Evolutionary conservation across 1,284 basidiomycete species (phyloP).

Genomic region (Caloboletus firmus): DNA sequence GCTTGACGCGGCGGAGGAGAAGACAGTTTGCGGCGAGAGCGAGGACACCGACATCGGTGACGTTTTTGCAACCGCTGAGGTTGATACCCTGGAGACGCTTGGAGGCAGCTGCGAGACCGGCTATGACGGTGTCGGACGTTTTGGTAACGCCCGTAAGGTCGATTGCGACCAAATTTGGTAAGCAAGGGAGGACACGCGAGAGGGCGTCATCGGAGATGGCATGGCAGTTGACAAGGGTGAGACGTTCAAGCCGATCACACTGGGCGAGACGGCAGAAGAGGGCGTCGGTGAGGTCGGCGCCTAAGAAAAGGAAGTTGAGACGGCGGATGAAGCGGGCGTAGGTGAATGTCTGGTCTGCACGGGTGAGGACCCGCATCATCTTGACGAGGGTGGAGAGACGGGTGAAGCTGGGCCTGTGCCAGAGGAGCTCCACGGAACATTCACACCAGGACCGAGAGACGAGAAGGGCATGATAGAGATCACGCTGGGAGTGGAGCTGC

Average conservation of each 20-base stretch:
- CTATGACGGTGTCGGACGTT: constrained; percentile 71
- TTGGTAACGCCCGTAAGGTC: constrained; percentile 80
- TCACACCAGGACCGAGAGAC: constrained; percentile 95
- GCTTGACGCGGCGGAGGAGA: constrained; percentile 84
- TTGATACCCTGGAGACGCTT: constrained; percentile 91
- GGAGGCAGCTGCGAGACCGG: constrained; percentile 70
- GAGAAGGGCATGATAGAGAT: constrained; percentile 75
- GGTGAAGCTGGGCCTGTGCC: constrained; percentile 87
- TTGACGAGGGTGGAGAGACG: constrained; percentile 73
- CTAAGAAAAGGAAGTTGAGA: constrained; percentile 84
- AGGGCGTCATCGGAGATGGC: constrained; percentile 72
- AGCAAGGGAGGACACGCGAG: constrained; percentile 64
- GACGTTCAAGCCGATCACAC: constrained; percentile 86
- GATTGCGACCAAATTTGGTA: constrained; percentile 82
- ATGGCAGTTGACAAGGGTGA: constrained; percentile 87
- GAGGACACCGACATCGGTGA: constrained; percentile 79
- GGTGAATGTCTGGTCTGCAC: constrained; percentile 74
- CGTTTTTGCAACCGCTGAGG: constrained; percentile 78
- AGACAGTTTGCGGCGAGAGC: constrained; percentile 77
- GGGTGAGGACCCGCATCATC: constrained; percentile 68
- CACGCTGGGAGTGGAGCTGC: constrained; percentile 71
- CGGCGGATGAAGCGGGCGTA: constrained; percentile 89
- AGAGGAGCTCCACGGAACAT: constrained; percentile 92
- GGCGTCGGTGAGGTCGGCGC: constrained; percentile 74
- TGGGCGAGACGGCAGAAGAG: constrained; percentile 72